Evolutionary conservation across 2,329 filamentous ascomycete species (phyloP), one percentile per base, ranked within the genome.

Genomic region (Colletotrichum lupini): DNA sequence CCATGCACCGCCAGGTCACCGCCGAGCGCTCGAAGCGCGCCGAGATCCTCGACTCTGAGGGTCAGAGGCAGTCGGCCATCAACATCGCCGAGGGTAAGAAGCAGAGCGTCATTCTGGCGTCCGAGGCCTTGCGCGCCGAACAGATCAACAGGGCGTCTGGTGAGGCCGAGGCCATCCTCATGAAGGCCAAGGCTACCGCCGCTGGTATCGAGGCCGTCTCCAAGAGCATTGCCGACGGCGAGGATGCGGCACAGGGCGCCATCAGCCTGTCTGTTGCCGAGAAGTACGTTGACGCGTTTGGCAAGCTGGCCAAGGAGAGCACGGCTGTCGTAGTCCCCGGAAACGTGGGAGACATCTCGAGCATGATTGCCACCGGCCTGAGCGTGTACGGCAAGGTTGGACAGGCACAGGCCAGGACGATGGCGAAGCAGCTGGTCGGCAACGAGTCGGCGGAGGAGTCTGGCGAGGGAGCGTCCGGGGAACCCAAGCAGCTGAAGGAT

Each of bases 51-150:
- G 97, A 99, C 72, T 98, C 95, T 0, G 97, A 99, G 81, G 97
- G 97, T 84, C 97, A 99, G 85, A 90, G 97, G 75, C 97, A 99
- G 86, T 96, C 93, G 79, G 97, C 97, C 52, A 99, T 99, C 89
- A 99, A 99, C 83, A 98, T 99, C 77, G 97, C 97, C 68, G 97
- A 99, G 87, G 97, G 97, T 82, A 92, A 93, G 84, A 99, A 99
- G 87, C 97, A 98, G 88, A 95, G 92, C 77, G 96, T 98, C 26
- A 99, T 99, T 78, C 88, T 99, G 28, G 97, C 97, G 0, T 98
- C 95, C 9, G 97, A 99, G 85, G 97, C 97, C 19, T 80, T 98
- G 84, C 92, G 92, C 77, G 91, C 94, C 19, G 96, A 99, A 86
- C 91, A 97, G 82, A 97, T 99, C 87, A 99, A 99, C 85, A 90